Conservation (phyloP, 2,329 filamentous ascomycete genomes). For the Fusarium protoensiforme region DNA sequence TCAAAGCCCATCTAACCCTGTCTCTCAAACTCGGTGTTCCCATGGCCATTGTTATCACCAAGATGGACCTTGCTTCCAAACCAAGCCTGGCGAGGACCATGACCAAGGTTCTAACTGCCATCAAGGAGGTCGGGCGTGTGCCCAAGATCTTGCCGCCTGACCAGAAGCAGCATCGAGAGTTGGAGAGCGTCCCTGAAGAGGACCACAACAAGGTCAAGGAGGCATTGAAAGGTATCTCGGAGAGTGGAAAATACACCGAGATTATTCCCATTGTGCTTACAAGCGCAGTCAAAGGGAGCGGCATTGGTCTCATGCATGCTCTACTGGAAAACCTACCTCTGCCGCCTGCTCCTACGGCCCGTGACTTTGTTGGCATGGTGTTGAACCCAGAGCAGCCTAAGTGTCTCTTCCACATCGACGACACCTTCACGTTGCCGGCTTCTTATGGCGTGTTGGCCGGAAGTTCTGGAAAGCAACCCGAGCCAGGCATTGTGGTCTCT, state of each 20-base stretch:
- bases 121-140: conserved; percentile 80
- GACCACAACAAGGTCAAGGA: conserved; percentile 70
- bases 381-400: conserved; percentile 69
- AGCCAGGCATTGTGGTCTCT: conserved; percentile 79
- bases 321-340: conserved; percentile 82
- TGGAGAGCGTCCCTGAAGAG: conserved; percentile 65
- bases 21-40: conserved; percentile 85
- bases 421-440: conserved; percentile 81
- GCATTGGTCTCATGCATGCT: conserved; percentile 84
- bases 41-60: conserved; percentile 86
- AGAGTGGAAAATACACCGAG: conserved; percentile 54
- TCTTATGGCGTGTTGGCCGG: conserved; percentile 56
- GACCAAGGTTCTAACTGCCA: conserved; percentile 76
- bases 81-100: conserved; percentile 76
- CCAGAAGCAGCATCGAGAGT: conserved; percentile 58
- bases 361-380: conserved; percentile 64
- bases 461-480: conserved; percentile 34
- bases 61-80: conserved; percentile 87
- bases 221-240: conserved; percentile 62
- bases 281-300: conserved; percentile 85
- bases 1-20: conserved; percentile 83
- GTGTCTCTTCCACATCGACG: conserved; percentile 88
- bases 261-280: conserved; percentile 88
- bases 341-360: conserved; percentile 63
- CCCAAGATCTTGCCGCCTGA: conserved; percentile 78